Evolutionary conservation across 2,329 filamentous ascomycete genomes (phyloP).

Genomic region (Xylaria sp.): DNA sequence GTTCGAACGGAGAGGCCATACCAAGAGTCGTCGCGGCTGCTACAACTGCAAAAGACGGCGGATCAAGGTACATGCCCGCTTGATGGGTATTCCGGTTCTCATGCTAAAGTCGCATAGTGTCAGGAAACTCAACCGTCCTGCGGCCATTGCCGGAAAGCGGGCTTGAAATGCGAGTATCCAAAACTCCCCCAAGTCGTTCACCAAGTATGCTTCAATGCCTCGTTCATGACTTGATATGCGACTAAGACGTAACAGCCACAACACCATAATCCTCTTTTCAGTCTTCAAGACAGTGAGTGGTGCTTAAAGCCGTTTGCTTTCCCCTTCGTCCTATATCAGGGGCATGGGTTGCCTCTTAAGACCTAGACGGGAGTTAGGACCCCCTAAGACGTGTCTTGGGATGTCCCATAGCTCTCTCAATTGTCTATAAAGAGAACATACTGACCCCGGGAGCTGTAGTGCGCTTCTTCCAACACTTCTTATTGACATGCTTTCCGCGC

Average conservation of each 20-base stretch:
- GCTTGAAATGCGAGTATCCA: constrained; percentile 66
- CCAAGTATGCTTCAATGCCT: constrained; percentile 43
- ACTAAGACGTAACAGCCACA: constrained; percentile 49
- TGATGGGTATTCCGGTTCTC: not conserved
- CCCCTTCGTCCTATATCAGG: too few relatives aligned
- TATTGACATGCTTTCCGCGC: constrained; percentile 63
- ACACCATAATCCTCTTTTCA: constrained; percentile 61
- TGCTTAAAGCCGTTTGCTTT: too few relatives aligned
- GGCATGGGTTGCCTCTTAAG: too few relatives aligned
- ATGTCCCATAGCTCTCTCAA: too few relatives aligned
- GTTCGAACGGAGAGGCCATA: constrained; percentile 63
- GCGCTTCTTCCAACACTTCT: constrained; percentile 70
- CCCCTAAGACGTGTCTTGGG: too few relatives aligned
- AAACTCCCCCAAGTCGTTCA: constrained; percentile 52
- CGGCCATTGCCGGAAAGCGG: constrained; percentile 64
- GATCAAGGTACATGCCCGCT: constrained; percentile 55
- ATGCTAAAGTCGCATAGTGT: constrained; percentile 47
- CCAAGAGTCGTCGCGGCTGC: constrained; percentile 67
- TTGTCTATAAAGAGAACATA: too few relatives aligned
- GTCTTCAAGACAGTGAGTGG: constrained; percentile 63
- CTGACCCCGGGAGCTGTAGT: too few relatives aligned
- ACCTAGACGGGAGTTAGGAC: too few relatives aligned
- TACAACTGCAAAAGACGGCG: constrained; percentile 69
- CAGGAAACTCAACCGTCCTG: constrained; percentile 67
- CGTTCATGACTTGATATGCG: constrained; percentile 14